Evolutionary conservation across 1,284 basidiomycete genomes (phyloP).

Genomic region (Bondarzewia mesenterica): DNA sequence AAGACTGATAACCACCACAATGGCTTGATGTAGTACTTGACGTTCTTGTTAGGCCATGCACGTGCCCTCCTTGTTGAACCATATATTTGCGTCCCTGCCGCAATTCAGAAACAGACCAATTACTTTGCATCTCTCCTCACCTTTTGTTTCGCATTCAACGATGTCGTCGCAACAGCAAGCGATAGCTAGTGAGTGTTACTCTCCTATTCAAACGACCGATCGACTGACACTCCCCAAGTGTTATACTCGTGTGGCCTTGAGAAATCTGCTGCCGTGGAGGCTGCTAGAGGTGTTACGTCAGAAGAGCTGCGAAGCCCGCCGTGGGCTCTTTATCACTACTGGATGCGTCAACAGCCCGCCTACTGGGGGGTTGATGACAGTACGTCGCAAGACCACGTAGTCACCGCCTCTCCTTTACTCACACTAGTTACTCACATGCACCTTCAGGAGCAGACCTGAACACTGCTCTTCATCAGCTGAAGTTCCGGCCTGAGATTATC

Average conservation of each 20-base stretch:
- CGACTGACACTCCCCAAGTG: background rate
- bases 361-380: background rate
- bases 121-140: too few relatives aligned
- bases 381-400: background rate
- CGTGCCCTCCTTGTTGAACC: too few relatives aligned
- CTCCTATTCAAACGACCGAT: background rate
- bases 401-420: background rate
- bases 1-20: too few relatives aligned
- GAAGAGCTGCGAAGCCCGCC: background rate
- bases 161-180: background rate
- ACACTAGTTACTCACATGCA: background rate
- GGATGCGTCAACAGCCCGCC: background rate
- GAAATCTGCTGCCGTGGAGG: background rate
- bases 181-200: background rate
- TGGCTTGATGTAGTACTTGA: too few relatives aligned
- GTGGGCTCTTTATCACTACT: background rate
- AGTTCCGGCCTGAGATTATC: background rate
- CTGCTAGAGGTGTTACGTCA: background rate
- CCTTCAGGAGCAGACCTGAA: background rate
- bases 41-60: too few relatives aligned
- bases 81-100: too few relatives aligned
- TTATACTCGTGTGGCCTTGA: background rate
- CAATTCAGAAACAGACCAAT: too few relatives aligned
- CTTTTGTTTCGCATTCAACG: background rate
- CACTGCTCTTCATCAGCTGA: background rate